phyloP scores from a whole-genome alignment of 495 filamentous ascomycete species.

The Neurospora sp. region DNA sequence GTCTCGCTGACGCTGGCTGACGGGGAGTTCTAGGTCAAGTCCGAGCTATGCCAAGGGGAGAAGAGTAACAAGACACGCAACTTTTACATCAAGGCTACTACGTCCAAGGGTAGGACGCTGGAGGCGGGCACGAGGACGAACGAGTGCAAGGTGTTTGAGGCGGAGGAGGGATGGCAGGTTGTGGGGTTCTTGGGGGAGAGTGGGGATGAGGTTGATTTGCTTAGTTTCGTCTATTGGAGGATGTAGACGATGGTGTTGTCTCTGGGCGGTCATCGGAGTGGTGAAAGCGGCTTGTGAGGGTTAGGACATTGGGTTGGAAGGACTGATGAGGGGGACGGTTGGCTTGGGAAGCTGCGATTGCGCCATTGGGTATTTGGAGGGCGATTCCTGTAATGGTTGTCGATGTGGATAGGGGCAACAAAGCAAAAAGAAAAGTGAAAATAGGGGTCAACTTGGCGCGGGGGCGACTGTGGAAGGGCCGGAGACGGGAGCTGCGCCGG shows the following conservation, averaged over 20 bases:
- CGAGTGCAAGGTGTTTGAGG: slow-evolving; percentile 38
- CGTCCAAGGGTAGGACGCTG: slow-evolving; percentile 40
- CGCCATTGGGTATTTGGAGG: too few relatives aligned
- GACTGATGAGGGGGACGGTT: not conserved
- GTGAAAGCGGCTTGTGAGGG: not conserved
- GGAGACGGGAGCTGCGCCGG: not conserved
- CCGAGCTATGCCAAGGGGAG: slow-evolving; percentile 42
- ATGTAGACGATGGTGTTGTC: slow-evolving; percentile 10
- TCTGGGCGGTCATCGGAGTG: slow-evolving; percentile 8
- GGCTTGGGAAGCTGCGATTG: too few relatives aligned
- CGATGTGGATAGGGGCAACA: too few relatives aligned
- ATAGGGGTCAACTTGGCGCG: not conserved
- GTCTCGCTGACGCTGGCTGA: slow-evolving; percentile 32
- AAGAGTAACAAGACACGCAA: slow-evolving; percentile 38
- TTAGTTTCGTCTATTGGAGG: slow-evolving; percentile 45
- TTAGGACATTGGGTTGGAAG: not conserved
- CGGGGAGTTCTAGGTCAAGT: slow-evolving; percentile 40
- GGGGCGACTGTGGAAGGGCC: not conserved
- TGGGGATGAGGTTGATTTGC: slow-evolving; percentile 49
- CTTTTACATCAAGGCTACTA: slow-evolving; percentile 48
- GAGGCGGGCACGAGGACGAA: slow-evolving; percentile 36
- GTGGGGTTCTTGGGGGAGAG: slow-evolving; percentile 47
- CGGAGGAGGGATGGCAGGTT: slow-evolving; percentile 45
- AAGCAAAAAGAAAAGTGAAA: not conserved
- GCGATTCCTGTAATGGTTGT: too few relatives aligned